phyloP scores from a whole-genome alignment of 805 yeast species.

The Candida patagonica region DNA sequence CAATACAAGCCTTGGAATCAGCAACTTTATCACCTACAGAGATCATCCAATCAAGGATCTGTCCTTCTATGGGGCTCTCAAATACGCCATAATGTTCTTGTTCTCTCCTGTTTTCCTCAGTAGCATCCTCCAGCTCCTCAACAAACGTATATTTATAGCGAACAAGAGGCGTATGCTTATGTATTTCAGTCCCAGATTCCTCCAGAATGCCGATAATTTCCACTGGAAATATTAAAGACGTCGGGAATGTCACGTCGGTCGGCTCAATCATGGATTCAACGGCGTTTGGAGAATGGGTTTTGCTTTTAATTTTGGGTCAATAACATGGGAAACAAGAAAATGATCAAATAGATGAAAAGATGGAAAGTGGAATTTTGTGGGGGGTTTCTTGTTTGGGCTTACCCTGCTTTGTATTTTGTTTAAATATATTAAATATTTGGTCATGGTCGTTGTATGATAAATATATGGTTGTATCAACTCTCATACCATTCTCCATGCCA shows the following conservation, averaged over 20 bases:
- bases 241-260: slow-evolving; percentile 49
- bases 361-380: too few relatives aligned
- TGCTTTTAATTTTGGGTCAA: too few relatives aligned
- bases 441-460: too few relatives aligned
- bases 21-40: slow-evolving; percentile 51
- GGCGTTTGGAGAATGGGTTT: too few relatives aligned
- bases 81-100: slow-evolving; percentile 39
- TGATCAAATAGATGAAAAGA: too few relatives aligned
- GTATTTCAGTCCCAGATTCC: slow-evolving; percentile 35
- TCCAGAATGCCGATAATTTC: slow-evolving; percentile 42
- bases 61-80: slow-evolving; percentile 79
- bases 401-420: too few relatives aligned
- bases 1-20: slow-evolving; percentile 38
- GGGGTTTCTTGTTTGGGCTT: too few relatives aligned
- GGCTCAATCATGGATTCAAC: slow-evolving; percentile 8
- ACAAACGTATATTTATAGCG: slow-evolving; percentile 47
- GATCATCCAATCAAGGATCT: slow-evolving; percentile 42
- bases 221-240: slow-evolving; percentile 58
- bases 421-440: too few relatives aligned
- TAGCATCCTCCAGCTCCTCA: slow-evolving; percentile 17
- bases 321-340: too few relatives aligned
- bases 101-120: slow-evolving; percentile 20
- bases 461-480: too few relatives aligned
- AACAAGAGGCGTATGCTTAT: slow-evolving; percentile 46
- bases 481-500: slow-evolving; percentile 1